Evolutionary conservation across 1,139 yeast genomes (phyloP), one percentile per base, ranked within the genome.

Genomic region (Hemisphaericaspora xylofermentans): DNA sequence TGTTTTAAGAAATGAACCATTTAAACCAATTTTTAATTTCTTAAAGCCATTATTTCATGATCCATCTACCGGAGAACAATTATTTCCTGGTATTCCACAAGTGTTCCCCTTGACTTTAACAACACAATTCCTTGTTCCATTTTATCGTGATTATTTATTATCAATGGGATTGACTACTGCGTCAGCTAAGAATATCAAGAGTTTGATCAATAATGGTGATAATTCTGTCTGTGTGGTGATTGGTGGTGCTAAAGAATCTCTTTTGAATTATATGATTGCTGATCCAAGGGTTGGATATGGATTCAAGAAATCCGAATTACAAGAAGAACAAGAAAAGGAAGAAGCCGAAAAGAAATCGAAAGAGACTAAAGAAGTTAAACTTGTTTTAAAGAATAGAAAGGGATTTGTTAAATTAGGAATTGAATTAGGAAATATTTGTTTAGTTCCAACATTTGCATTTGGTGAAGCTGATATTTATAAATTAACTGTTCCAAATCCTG

Each of bases 241-340:
- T 30, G 98, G 98, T 5, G 98, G 98, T 0, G 98, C 98, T 1
- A 87, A 88, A 47, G 98, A 93, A 53, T 82, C 95, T 1, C 67
- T 93, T 37, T 62, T 88, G 29, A 72, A 72, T 47, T 62, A 66
- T 30, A 67, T 68, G 51, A 74, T 72, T 12, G 61, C 66, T 2
- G 52, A 58, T 36, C 56, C 61, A n/a, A 59, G 61, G n/a, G 62
- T 68, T 2, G 75, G 75, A 1, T 60, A 60, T 35, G 73, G 73
- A 1, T 86, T 91, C 28, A 72, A 75, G 6, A 35, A 5, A 7
- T 15, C 32, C 10, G 86, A 0, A 77, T 79, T 1, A 16, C 13
- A 29, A 7, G 22, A 10, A 17, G 33, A 29, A 3, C 12, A 29
- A 9, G 21, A 29, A 6, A 21, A 13, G 7, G 8, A 17, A 17